Evolutionary conservation across 179 eudicot genomes (phyloP).

Genomic region (Silene vulgaris): DNA sequence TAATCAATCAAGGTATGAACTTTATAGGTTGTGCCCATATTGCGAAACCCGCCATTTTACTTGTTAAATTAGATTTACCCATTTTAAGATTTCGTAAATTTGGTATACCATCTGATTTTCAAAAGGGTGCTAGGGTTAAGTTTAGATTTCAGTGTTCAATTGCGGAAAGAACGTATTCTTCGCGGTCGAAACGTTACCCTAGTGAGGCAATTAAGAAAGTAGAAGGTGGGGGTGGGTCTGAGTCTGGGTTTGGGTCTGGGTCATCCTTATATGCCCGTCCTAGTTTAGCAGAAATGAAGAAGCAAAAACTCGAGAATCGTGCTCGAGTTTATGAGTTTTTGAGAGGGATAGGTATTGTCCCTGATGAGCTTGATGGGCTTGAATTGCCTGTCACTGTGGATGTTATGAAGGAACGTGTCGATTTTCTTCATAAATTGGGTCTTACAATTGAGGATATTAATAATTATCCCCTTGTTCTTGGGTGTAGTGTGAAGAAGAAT

Average conservation of each 20-base stretch:
- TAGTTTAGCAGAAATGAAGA: slow-evolving; percentile 71
- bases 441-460: slow-evolving; percentile 83
- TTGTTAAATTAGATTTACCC: slow-evolving; percentile 48
- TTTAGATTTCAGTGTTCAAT: slow-evolving; percentile 50
- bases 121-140: slow-evolving; percentile 36
- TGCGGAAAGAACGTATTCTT: slow-evolving; percentile 37
- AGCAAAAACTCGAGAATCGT: slow-evolving; percentile 69
- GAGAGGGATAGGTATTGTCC: slow-evolving; percentile 58
- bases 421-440: slow-evolving; percentile 78
- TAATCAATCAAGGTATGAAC: slow-evolving; percentile 42
- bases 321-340: slow-evolving; percentile 78
- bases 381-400: slow-evolving; percentile 94
- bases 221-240: slow-evolving; percentile 17
- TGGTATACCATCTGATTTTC: slow-evolving; percentile 26
- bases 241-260: slow-evolving; percentile 7
- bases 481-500: slow-evolving; percentile 97
- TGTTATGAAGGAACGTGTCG: slow-evolving; percentile 90
- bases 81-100: slow-evolving; percentile 34
- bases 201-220: slow-evolving; percentile 29
- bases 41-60: slow-evolving; percentile 47
- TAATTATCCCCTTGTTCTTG: slow-evolving; percentile 92
- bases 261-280: slow-evolving; percentile 77
- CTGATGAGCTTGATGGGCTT: slow-evolving; percentile 91
- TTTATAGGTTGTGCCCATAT: slow-evolving; percentile 43
- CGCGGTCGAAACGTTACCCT: slow-evolving; percentile 35